Evolutionary conservation across 164 flowering plant genomes (phyloP), one percentile per base, ranked within the genome.

Genomic region (Vitis vinifera): DNA sequence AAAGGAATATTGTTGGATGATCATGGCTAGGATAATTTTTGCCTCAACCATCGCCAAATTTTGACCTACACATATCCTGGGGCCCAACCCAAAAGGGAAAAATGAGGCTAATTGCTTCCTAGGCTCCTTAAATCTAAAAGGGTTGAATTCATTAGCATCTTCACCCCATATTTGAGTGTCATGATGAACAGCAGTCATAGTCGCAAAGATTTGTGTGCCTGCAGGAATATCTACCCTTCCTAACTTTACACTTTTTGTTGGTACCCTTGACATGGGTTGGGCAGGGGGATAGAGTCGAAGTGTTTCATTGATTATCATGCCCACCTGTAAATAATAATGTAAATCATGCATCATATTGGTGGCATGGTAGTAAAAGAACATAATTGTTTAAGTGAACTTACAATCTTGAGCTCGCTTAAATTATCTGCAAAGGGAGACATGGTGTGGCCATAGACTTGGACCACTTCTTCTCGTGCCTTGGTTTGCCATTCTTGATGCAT

Each of bases 261-360:
- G 59, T 63, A 84, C 72, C 68, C 94, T 80, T 78, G 63, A 69
- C 51, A 87, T 17, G 80, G 70, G 66, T 44, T 77, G 76, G 0
- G 81, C 86, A 0, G 97, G 92, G 52, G 94, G 85, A 71, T 93
- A 91, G 17, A 93, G 86, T 1, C 97, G 79, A 47, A 88, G 83
- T 4, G 89, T 81, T 76, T 92, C 98, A 53, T 88, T 84, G 14
- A 89, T 2, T 57, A 89, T 81, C 91, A 80, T 75, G 66, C 68
- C 59, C 10, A 89, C 76, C 97, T 89, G 80, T 69, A 53, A 1
- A 44, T 59, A 58, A 15, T 10, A 2, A 23, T 23, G 27, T 23
- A 23, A 23, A 1, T 23, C 27, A 23, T 23, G 27, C 27, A 23
- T 23, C 27, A 23, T 23, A 23, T 23, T 23, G 27, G 27, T 23